phyloP scores from a whole-genome alignment of 2,329 filamentous ascomycete genomes.

The Malbranchea cinnamomea region DNA sequence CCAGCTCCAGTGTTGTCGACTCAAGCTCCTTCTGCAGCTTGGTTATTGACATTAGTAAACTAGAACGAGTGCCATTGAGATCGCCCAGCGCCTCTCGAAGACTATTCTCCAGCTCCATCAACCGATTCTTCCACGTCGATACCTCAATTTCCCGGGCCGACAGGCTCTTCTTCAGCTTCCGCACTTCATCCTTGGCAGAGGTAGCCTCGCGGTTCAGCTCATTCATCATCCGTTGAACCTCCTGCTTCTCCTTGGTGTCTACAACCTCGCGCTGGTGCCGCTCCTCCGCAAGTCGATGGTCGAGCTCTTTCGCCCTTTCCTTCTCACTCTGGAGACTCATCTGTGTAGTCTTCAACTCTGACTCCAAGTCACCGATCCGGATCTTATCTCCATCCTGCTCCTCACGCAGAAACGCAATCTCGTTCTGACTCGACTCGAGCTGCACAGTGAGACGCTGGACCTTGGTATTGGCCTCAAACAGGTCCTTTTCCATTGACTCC shows the following conservation, averaged over 20 bases:
- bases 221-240: slow-evolving; percentile 84
- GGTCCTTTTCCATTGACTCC: slow-evolving; percentile 67
- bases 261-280: slow-evolving; percentile 75
- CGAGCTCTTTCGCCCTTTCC: slow-evolving; percentile 57
- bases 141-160: slow-evolving; percentile 77
- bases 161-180: slow-evolving; percentile 67
- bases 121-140: slow-evolving; percentile 75
- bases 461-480: slow-evolving; percentile 76
- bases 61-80: slow-evolving; percentile 70
- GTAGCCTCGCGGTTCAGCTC: slow-evolving; percentile 78
- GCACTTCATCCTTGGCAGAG: slow-evolving; percentile 69
- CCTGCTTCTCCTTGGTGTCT: slow-evolving; percentile 79
- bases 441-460: slow-evolving; percentile 77
- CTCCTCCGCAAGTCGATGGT: slow-evolving; percentile 63
- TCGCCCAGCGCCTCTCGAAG: slow-evolving; percentile 78
- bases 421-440: slow-evolving; percentile 78
- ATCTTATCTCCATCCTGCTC: slow-evolving; percentile 98
- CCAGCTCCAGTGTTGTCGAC: slow-evolving; percentile 66
- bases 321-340: slow-evolving; percentile 70
- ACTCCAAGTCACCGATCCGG: slow-evolving; percentile 86
- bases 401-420: slow-evolving; percentile 88
- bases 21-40: slow-evolving; percentile 83
- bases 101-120: slow-evolving; percentile 80
- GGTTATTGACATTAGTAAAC: slow-evolving; percentile 70
- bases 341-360: slow-evolving; percentile 63